These are phyloP conservation scores for Xylariaceae sp. DNA, from an alignment of 2,329 filamentous ascomycete species.

Conservation along the genomic window DNA sequence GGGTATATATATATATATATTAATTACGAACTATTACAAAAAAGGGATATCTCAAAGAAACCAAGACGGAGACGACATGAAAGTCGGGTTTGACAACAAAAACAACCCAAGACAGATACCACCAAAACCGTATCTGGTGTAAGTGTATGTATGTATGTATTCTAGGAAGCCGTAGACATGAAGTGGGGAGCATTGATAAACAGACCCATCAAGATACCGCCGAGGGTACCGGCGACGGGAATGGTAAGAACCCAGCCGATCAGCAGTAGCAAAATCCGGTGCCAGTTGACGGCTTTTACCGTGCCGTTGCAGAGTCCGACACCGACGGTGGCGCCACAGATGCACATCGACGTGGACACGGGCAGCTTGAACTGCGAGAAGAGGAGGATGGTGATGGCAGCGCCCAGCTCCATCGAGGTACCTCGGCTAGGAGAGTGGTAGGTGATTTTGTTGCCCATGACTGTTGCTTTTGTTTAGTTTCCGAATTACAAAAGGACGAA, in stretches of 20 bases:
- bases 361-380: conserved; percentile 71
- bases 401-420: conserved; percentile 74
- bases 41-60: too few relatives aligned
- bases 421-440: conserved; percentile 33
- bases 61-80: too few relatives aligned
- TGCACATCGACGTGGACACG: conserved; percentile 74
- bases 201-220: conserved; percentile 45
- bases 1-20: too few relatives aligned
- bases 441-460: conserved; percentile 60
- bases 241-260: conserved; percentile 64
- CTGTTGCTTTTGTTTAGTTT: conserved; percentile 21
- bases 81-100: too few relatives aligned
- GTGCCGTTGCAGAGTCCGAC: conserved; percentile 73
- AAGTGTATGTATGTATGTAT: not conserved
- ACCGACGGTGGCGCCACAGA: conserved; percentile 72
- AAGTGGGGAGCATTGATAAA: conserved; percentile 56
- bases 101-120: too few relatives aligned
- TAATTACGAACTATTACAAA: too few relatives aligned
- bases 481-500: conserved; percentile 2
- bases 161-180: not conserved
- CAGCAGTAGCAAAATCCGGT: conserved; percentile 62
- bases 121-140: too few relatives aligned
- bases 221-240: conserved; percentile 54
- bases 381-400: conserved; percentile 68
- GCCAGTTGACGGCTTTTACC: conserved; percentile 67